phyloP scores from a whole-genome alignment of 2,329 filamentous ascomycete species.

The Penicillium polonicum region DNA sequence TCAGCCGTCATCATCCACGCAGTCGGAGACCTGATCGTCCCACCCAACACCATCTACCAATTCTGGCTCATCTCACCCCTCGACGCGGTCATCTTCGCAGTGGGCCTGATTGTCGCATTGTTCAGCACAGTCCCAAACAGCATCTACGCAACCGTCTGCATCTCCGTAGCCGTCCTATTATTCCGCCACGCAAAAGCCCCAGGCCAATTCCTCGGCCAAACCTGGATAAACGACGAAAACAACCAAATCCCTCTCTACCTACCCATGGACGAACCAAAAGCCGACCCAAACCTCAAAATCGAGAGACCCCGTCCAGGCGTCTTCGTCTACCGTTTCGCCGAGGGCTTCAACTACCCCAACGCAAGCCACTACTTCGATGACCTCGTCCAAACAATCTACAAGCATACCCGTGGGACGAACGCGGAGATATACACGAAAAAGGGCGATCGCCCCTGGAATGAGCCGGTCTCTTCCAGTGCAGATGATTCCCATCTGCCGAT shows the following conservation, averaged over 20 bases:
- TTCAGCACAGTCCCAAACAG: slow-evolving; percentile 85
- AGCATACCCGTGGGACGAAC: slow-evolving; percentile 71
- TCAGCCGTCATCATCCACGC: slow-evolving; percentile 90
- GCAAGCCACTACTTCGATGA: slow-evolving; percentile 80
- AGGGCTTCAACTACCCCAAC: slow-evolving; percentile 92
- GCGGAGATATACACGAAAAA: slow-evolving; percentile 59
- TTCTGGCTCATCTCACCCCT: slow-evolving; percentile 89
- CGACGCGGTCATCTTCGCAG: slow-evolving; percentile 85
- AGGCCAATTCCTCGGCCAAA: slow-evolving; percentile 74
- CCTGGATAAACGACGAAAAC: slow-evolving; percentile 31
- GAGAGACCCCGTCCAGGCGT: slow-evolving; percentile 79
- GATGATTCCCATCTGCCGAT: slow-evolving; percentile 55
- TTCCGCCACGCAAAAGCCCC: slow-evolving; percentile 76
- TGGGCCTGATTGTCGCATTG: slow-evolving; percentile 80
- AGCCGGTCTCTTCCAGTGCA: slow-evolving; percentile 63
- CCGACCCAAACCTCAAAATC: slow-evolving; percentile 74
- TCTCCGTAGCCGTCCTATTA: slow-evolving; percentile 72
- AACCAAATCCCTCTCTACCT: slow-evolving; percentile 61
- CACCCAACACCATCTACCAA: slow-evolving; percentile 82
- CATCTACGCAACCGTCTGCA: slow-evolving; percentile 76
- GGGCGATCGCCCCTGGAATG: slow-evolving; percentile 88
- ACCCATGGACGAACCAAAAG: slow-evolving; percentile 74
- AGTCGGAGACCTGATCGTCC: slow-evolving; percentile 83
- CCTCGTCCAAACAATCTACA: slow-evolving; percentile 64
- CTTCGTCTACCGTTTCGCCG: slow-evolving; percentile 88